Conservation (phyloP, 139 green algal species). For the Edaphochlamys debaryana region DNA sequence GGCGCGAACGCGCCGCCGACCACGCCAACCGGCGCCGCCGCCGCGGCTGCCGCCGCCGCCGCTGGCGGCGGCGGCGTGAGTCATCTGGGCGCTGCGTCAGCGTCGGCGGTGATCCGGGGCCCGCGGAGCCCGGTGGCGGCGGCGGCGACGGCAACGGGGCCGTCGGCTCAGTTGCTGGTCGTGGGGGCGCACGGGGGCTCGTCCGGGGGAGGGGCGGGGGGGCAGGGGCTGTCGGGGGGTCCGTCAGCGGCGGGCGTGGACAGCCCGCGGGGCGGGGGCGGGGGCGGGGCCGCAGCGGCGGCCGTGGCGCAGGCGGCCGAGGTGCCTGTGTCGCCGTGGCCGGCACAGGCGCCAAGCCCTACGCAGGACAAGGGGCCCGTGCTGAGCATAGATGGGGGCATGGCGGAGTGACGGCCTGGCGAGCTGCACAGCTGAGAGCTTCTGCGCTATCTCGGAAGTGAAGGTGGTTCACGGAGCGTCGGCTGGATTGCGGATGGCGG, state of each 20-base stretch:
- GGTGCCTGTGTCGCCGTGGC: constrained; percentile 3
- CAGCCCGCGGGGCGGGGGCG: neutral
- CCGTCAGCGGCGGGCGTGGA: too few relatives aligned
- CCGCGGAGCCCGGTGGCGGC: constrained; percentile 27
- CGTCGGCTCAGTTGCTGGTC: neutral
- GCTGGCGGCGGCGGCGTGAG: neutral
- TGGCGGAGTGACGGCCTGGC: neutral
- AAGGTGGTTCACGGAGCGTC: too few relatives aligned
- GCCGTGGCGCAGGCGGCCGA: neutral
- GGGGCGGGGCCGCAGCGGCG: constrained; percentile 14
- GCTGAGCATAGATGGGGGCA: neutral
- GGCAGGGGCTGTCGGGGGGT: too few relatives aligned
- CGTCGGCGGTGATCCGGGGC: neutral
- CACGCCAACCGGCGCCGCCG: too few relatives aligned
- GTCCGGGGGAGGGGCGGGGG: neutral
- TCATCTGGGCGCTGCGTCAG: neutral
- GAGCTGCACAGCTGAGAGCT: too few relatives aligned
- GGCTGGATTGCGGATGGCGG: too few relatives aligned
- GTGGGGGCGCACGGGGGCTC: neutral
- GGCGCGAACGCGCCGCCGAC: neutral
- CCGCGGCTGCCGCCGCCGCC: neutral
- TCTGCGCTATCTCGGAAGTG: too few relatives aligned
- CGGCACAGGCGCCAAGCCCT: neutral
- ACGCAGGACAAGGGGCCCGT: constrained; percentile 5
- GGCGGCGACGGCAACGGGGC: constrained; percentile 17